These are phyloP conservation scores for Nakaseomyces kungkrabaensis DNA, from an alignment of 1,139 yeast species.

Conservation along the genomic window DNA sequence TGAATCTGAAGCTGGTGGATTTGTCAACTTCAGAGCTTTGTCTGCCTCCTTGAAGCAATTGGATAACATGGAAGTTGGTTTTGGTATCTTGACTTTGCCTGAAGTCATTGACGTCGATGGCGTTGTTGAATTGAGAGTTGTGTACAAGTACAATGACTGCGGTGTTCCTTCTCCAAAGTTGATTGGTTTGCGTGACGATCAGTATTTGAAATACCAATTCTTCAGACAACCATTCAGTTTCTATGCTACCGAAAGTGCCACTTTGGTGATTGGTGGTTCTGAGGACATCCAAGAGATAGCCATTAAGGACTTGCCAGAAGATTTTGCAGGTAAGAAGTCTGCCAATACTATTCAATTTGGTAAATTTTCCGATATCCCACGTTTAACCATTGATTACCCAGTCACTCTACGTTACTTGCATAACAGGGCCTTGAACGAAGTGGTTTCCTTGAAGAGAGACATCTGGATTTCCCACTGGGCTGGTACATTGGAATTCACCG, in stretches of 20 bases:
- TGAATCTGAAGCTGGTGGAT: constrained; percentile 28
- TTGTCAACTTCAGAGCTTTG: constrained; percentile 27
- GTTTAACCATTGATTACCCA: constrained; percentile 38
- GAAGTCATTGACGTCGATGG: constrained; percentile 60
- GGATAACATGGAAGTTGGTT: constrained; percentile 28
- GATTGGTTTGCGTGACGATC: constrained; percentile 52
- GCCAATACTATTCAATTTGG: constrained; percentile 45
- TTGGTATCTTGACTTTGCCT: constrained; percentile 46
- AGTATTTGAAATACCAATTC: constrained; percentile 47
- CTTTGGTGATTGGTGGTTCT: constrained; percentile 39
- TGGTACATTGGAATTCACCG: constrained; percentile 56
- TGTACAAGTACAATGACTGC: constrained; percentile 42
- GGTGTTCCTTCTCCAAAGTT: constrained; percentile 55
- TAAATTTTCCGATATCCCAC: constrained; percentile 39
- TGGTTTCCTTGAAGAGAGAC: constrained; percentile 55
- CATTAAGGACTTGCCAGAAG: constrained; percentile 18
- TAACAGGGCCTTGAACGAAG: constrained; percentile 56
- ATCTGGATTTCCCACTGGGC: constrained; percentile 82
- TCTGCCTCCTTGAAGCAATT: background rate
- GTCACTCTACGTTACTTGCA: constrained; percentile 55
- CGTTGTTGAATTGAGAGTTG: constrained; percentile 40
- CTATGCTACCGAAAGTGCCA: constrained; percentile 48
- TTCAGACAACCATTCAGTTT: constrained; percentile 52
- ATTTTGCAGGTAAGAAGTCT: constrained; percentile 24
- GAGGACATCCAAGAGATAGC: constrained; percentile 19